These are phyloP conservation scores for Syzygium malaccense DNA, from an alignment of 441 rosid species.

Conservation along the genomic window DNA sequence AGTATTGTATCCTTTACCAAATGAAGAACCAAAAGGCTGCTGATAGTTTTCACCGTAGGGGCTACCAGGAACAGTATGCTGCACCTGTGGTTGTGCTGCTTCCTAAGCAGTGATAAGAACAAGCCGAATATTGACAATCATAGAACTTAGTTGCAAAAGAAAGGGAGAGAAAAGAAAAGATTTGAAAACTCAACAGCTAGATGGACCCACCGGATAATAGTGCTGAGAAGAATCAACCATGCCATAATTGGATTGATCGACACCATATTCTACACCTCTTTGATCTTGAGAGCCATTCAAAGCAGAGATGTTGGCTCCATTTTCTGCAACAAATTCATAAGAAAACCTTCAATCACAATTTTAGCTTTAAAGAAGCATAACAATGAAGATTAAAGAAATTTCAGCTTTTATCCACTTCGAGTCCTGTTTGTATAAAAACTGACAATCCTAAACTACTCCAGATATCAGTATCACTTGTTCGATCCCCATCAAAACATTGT, in stretches of 20 bases:
- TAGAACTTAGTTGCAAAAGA: neutral
- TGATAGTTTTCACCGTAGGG: constrained; percentile 60
- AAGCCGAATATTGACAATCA: neutral
- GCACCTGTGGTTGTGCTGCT: constrained; percentile 23
- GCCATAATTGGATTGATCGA: constrained; percentile 21
- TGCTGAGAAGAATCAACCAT: constrained; percentile 26
- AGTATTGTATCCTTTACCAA: constrained; percentile 42
- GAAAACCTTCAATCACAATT: constrained; percentile 4
- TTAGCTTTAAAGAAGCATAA: neutral
- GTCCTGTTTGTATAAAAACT: neutral
- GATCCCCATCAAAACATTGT: neutral
- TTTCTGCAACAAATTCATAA: constrained; percentile 34
- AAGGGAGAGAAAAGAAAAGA: neutral
- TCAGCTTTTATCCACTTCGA: neutral
- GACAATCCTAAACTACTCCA: neutral
- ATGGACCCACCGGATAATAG: constrained; percentile 50
- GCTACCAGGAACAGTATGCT: constrained; percentile 37
- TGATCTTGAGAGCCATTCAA: constrained; percentile 35
- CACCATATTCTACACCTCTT: constrained; percentile 20
- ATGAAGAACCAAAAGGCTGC: constrained; percentile 35
- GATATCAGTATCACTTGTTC: neutral
- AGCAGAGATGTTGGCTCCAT: constrained; percentile 34
- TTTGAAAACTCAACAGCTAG: neutral
- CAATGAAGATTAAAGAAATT: neutral
- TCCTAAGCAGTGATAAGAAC: constrained; percentile 29